A percentile compares a stretch with the other conserved stretches of the same genome.
Evolutionary conservation across 139 green algal species (phyloP).

Genomic region (Volvox reticuliferus): DNA sequence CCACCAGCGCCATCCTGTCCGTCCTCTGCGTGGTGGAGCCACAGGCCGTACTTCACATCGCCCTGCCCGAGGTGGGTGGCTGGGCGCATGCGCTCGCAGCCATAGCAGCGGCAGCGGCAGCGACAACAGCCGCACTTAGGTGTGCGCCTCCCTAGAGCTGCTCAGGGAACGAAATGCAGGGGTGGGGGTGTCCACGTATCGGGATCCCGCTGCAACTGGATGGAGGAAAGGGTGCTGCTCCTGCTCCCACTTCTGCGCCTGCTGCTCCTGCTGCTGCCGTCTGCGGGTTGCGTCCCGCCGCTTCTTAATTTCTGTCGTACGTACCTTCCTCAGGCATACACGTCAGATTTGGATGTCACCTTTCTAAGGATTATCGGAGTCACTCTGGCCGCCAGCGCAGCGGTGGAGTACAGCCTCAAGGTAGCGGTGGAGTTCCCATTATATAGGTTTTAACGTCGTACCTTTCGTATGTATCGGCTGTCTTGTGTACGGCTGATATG

Average conservation of each 20-base stretch:
- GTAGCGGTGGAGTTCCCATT: background rate
- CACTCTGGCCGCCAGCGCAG: conserved; percentile 52
- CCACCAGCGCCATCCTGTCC: background rate
- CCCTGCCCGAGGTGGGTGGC: conserved; percentile 13
- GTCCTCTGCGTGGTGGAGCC: conserved; percentile 32
- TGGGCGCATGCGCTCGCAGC: too few species aligned
- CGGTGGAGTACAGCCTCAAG: conserved; percentile 55
- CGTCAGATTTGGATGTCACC: conserved; percentile 43
- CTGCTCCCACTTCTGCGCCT: background rate
- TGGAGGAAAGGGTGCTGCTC: too few species aligned
- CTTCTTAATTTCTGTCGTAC: background rate
- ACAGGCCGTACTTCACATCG: conserved; percentile 20
- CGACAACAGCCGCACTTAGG: too few species aligned
- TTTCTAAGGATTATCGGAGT: conserved; percentile 50
- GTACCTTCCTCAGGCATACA: conserved; percentile 2
- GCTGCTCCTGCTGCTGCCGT: background rate
- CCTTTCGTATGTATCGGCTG: too few species aligned
- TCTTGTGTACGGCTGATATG: too few species aligned
- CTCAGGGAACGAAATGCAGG: too few species aligned
- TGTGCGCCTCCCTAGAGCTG: too few species aligned
- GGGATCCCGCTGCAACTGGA: too few species aligned
- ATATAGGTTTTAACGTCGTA: too few species aligned
- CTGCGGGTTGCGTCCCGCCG: background rate
- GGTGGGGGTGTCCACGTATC: too few species aligned
- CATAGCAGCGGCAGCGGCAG: too few species aligned